Base-by-base conservation (phyloP, 768 basidiomycete species). In the Hericium alpestre region DNA sequence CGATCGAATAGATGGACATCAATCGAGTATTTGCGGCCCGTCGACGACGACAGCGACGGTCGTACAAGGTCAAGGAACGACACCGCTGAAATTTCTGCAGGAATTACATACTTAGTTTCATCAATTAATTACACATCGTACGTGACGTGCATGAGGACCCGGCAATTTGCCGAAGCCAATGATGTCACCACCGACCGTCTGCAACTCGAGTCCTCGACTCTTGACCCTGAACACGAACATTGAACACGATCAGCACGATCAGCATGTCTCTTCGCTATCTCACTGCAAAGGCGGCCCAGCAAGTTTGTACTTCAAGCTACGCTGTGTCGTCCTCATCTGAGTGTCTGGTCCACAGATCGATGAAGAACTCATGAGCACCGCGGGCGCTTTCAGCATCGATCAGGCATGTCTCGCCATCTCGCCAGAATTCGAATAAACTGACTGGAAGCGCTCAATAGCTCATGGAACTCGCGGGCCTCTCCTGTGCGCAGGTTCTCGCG, bases 381-480 rank as follows among this genome's bases (percentile, higher is more conserved):
- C 76, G n/a, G 93, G 93, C 1, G 93, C 93, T 4, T 98, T 95
- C 76, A 94, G 91, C 67, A 73, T 98, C 46, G 94, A 98, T 65
- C 95, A 95, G 79, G 92, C 86, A 58, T 56, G 54, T 32, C 51
- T 18, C 9, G 37, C 38, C 10, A 5, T 23, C 38, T 49, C 20
- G 41, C 50, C 43, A 37, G 16, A 18, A 43, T 54, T 38, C 60
- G 25, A 9, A 10, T 10, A 32, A 6, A 8, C 52, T 27, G 2
- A 8, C 18, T 37, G 5, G 8, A 53, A 32, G 32, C 48, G 25
- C 38, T 27, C 11, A 1, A 18, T 66, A 95, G 91, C 73, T 97
- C 32, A 96, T 97, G 93, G 95, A 98, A 66, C 79, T 98, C 12
- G 95, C 95, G 32, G 96, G 96, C 1, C 74, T 98, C 10, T 86